phyloP scores from a whole-genome alignment of 129 eudicot species.

The Oenanthe sinensis region DNA sequence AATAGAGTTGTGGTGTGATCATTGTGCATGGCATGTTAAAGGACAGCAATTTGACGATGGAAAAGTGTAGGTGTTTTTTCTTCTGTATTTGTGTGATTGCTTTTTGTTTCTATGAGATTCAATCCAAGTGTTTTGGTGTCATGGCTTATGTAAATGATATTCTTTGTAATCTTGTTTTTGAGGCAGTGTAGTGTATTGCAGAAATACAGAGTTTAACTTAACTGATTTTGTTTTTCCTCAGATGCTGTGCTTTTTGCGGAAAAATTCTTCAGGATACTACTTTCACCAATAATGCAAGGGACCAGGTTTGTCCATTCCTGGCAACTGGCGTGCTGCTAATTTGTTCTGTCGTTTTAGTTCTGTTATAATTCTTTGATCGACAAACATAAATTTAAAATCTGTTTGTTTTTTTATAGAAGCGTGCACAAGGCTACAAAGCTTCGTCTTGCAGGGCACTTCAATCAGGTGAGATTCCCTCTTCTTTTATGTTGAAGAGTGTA shows the following conservation, averaged over 20 bases:
- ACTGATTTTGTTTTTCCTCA: background rate
- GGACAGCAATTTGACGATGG: background rate
- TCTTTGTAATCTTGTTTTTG: background rate
- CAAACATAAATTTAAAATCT: background rate
- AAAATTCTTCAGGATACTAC: background rate
- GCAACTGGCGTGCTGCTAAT: background rate
- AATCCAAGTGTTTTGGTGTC: background rate
- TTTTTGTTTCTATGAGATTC: background rate
- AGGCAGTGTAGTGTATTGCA: no score
- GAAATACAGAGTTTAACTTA: background rate
- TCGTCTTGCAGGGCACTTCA: background rate
- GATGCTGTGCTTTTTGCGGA: background rate
- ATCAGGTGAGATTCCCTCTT: background rate
- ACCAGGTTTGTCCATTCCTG: background rate
- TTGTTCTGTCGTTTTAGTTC: background rate
- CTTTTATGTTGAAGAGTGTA: background rate
- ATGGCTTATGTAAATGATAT: background rate
- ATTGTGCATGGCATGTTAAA: background rate
- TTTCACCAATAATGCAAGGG: background rate
- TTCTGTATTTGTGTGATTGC: background rate
- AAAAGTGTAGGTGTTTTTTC: background rate
- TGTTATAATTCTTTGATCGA: background rate
- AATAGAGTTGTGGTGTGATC: slow-evolving; percentile 1
- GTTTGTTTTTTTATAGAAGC: background rate
- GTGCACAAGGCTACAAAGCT: background rate